Base-by-base conservation (phyloP, 148 eudicot species). In the Diospyros kaki region DNA sequence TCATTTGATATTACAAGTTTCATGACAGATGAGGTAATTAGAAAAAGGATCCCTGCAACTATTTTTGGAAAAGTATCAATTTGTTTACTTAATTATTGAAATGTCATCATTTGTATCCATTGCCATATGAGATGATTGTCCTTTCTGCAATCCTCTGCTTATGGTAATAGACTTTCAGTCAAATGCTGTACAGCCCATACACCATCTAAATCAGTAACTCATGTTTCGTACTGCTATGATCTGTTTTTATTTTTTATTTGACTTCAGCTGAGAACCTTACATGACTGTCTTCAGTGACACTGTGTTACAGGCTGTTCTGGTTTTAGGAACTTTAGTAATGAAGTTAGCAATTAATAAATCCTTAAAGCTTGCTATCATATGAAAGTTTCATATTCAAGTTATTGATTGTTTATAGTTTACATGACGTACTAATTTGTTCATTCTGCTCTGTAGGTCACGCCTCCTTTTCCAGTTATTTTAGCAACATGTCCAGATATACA, bases 391-490 rank as follows among this genome's bases (percentile, higher is more conserved):
- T 28, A 9, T 48, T 73, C 14, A 18, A 44, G 63, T 14, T 18
- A 66, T 48, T 67, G 39, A 56, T 14, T 45, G n/a, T 56, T 50
- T 66, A 53, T 43, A 28, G 62, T 55, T 61, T 64, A 28, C 59
- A 42, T 70, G 63, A 48, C 56, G 5, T 81, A 17, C 72, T 71
- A 39, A 64, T 52, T 5, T 45, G 41, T 60, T 40, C 42, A 55
- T 77, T 55, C 51, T 73, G 58, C 52, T 75, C 54, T 88, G 84
- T 82, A 94, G 98, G 98, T 92, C 68, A 94, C 98, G 28, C 98
- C 98, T 82, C 82, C 98, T 45, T 89, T 89, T 77, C 98, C 98
- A 39, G 71, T 90, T 63, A 80, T 86, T 78, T 75, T 92, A 65
- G 90, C 90, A 13, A 80, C 92, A 60, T 80, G 88, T 66, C 97